Conservation (phyloP, 176 grass and related monocot species). For the Carex littledalei region DNA sequence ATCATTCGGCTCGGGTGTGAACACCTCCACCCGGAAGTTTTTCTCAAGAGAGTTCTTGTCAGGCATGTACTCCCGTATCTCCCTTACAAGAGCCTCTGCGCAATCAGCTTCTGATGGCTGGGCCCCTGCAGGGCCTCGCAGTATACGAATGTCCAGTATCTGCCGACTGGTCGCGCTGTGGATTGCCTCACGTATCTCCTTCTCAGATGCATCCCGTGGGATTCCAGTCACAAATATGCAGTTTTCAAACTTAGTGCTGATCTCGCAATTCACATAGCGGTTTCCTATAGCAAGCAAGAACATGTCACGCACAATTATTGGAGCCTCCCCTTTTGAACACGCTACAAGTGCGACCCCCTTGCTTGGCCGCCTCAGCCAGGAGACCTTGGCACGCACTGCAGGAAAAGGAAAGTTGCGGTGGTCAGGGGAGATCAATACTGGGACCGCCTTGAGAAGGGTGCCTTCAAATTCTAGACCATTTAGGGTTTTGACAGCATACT, state of each 20-base stretch:
- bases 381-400: slow-evolving; percentile 72
- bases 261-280: slow-evolving; percentile 59
- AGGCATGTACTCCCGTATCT: slow-evolving; percentile 70
- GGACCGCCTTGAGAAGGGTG: slow-evolving; percentile 51
- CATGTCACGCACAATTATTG: slow-evolving; percentile 50
- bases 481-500: slow-evolving; percentile 55
- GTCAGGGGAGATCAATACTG: slow-evolving; percentile 27
- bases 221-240: slow-evolving; percentile 67
- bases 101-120: slow-evolving; percentile 31
- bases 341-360: slow-evolving; percentile 52
- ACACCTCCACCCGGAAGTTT: slow-evolving; percentile 69
- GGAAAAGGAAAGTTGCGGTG: slow-evolving; percentile 50
- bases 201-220: slow-evolving; percentile 51
- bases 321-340: slow-evolving; percentile 64
- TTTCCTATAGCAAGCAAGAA: slow-evolving; percentile 50
- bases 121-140: slow-evolving; percentile 29
- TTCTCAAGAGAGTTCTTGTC: slow-evolving; percentile 58
- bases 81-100: slow-evolving; percentile 55
- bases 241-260: slow-evolving; percentile 54
- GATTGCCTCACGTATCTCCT: slow-evolving; percentile 66
- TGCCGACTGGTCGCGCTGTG: slow-evolving; percentile 34
- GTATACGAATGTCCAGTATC: slow-evolving; percentile 55
- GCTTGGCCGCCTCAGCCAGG: slow-evolving; percentile 61
- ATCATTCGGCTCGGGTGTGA: slow-evolving; percentile 50
- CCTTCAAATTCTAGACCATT: slow-evolving; percentile 69